phyloP scores from a whole-genome alignment of 805 yeast species.

The Saccharomycopsis fodiens region DNA sequence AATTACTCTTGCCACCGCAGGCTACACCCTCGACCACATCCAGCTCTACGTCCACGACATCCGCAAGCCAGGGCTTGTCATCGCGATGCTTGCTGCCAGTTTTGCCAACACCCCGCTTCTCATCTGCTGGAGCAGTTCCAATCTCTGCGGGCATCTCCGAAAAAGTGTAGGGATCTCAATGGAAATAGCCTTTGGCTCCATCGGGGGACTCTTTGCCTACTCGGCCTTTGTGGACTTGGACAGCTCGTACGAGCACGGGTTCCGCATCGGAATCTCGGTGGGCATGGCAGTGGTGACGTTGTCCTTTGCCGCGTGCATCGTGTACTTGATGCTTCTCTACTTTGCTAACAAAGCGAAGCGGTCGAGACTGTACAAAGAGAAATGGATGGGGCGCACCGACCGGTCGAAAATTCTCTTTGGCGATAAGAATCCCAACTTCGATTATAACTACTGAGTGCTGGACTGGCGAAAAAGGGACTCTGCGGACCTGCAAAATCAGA shows the following conservation, averaged over 20 bases:
- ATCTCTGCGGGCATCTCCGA: slow-evolving; percentile 46
- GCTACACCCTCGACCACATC: slow-evolving; percentile 18
- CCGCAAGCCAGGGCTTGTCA: not conserved
- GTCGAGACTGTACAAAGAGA: slow-evolving; percentile 8
- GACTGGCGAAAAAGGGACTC: no score
- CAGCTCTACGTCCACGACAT: not conserved
- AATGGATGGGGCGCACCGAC: not conserved
- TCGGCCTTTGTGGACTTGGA: slow-evolving; percentile 33
- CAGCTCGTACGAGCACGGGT: slow-evolving; percentile 31
- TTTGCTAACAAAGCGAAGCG: slow-evolving; percentile 23
- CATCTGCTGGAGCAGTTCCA: slow-evolving; percentile 44
- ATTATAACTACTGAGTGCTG: slow-evolving; percentile 3
- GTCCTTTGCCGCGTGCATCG: not conserved
- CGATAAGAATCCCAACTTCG: slow-evolving; percentile 6
- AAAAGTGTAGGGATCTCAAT: slow-evolving; percentile 50
- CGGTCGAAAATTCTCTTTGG: slow-evolving; percentile 3
- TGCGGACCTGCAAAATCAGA: no score
- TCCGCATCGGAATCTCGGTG: not conserved
- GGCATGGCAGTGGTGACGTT: slow-evolving; percentile 13
- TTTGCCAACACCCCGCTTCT: not conserved
- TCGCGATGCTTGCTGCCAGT: not conserved
- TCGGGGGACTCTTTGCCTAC: slow-evolving; percentile 61
- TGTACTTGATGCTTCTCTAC: not conserved
- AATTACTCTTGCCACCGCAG: slow-evolving; percentile 41
- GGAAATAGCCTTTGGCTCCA: slow-evolving; percentile 64